Evolutionary conservation across 768 basidiomycete species (phyloP), one percentile per base, ranked within the genome.

Genomic region (Clitopilus passeckerianus): DNA sequence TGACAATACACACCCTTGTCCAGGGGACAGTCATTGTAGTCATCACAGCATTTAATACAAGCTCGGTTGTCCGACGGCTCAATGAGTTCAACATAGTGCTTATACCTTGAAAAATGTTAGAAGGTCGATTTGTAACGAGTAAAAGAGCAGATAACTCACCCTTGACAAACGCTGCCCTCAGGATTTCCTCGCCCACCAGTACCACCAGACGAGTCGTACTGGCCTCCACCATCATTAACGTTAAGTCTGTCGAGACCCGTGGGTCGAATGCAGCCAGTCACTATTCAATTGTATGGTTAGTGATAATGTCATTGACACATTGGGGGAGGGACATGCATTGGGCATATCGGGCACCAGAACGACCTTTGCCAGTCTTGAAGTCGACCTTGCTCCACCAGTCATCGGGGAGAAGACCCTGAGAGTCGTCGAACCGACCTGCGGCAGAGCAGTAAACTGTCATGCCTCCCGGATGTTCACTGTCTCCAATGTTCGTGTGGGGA

Each of bases 191-290:
- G 63, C 14, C 81, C 80, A 41, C 71, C 73, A 1, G 59, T 68
- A 5, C 83, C 83, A 33, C 83, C 83, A 59, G 76, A 80, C 34
- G 81, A 83, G 65, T 83, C 82, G 64, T 84, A 84, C 64, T 84
- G 81, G 1, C 83, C 83, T 2, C 82, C 82, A 5, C 67, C 70
- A 62, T 83, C 83, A 50, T 70, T 66, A 0, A 74, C 65, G 63
- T 81, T 79, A 24, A 84, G 63, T 2, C 80, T 70, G 63, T 69
- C 70, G 20, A 82, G 69, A 16, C 67, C 66, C 33, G 59, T 65
- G 0, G 81, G 76, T 24, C 72, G 67, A 56, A 83, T 83, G 61
- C 82, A 84, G 1, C 83, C 81, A 0, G 83, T 83, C 34, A 83
- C 82, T 83, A 54, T 15, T n/a, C 34, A n/a, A 37, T 5, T 33